A percentile compares a stretch with the other conserved stretches of the same genome.
phyloP scores from a whole-genome alignment of 2,329 filamentous ascomycete genomes.

The Scortechinia acanthostroma region DNA sequence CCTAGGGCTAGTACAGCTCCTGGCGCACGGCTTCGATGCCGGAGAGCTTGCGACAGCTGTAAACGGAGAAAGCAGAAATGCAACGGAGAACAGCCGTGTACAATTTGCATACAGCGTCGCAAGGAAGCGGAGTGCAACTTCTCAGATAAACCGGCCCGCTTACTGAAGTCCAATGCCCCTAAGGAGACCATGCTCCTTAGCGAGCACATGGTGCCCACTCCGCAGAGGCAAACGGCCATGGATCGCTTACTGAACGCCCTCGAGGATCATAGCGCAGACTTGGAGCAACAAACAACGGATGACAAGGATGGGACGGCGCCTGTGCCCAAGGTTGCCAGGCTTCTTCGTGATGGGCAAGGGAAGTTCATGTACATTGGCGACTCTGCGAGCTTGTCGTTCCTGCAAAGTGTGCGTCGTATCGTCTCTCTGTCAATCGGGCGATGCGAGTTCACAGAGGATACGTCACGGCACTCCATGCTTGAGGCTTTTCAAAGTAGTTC shows the following conservation, averaged over 20 bases:
- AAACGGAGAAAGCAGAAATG: slow-evolving; percentile 40
- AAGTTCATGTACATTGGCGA: slow-evolving; percentile 46
- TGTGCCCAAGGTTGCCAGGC: slow-evolving; percentile 30
- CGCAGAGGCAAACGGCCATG: slow-evolving; percentile 20
- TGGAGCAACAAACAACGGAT: background rate
- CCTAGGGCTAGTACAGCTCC: slow-evolving; percentile 11
- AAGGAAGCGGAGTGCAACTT: slow-evolving; percentile 29
- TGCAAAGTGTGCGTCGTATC: slow-evolving; percentile 40
- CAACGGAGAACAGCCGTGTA: slow-evolving; percentile 38
- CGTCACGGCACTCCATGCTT: slow-evolving; percentile 27
- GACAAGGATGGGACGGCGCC: slow-evolving; percentile 16
- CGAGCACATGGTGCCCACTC: slow-evolving; percentile 4
- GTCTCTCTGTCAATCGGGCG: slow-evolving; percentile 33
- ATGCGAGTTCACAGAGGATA: slow-evolving; percentile 27
- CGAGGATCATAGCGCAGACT: background rate
- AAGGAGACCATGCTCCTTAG: slow-evolving; percentile 11
- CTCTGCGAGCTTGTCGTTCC: slow-evolving; percentile 39
- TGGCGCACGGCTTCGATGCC: slow-evolving; percentile 20
- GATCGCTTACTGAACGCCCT: slow-evolving; percentile 7
- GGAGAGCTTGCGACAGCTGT: slow-evolving; percentile 32
- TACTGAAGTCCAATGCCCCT: slow-evolving; percentile 16
- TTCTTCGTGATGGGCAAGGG: slow-evolving; percentile 39
- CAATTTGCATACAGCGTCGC: slow-evolving; percentile 33
- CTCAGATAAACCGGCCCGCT: slow-evolving; percentile 20
- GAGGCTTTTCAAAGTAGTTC: slow-evolving; percentile 12